Evolutionary conservation across 805 yeast species (phyloP).

Genomic region (Yamadazyma kitorensis): DNA sequence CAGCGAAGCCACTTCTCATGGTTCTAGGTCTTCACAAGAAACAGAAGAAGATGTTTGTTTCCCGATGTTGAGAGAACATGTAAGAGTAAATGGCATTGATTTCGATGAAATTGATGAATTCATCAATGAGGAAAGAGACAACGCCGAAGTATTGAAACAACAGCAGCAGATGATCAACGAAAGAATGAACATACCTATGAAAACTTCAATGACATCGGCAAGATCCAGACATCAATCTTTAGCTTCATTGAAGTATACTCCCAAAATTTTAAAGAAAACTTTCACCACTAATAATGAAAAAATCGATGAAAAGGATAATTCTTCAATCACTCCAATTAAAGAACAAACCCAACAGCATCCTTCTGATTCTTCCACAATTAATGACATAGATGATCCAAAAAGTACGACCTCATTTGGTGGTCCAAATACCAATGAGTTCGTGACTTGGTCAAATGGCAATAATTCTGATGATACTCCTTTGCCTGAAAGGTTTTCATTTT

Average conservation of each 20-base stretch:
- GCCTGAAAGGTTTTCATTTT: constrained; percentile 83
- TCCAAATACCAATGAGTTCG: constrained; percentile 9
- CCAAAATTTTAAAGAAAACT: constrained; percentile 30
- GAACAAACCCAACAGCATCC: constrained; percentile 7
- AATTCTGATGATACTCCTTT: constrained; percentile 7
- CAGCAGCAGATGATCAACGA: constrained; percentile 26
- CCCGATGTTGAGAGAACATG: constrained; percentile 74
- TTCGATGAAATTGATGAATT: constrained; percentile 88
- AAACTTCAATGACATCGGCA: constrained; percentile 7
- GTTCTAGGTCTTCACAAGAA: constrained; percentile 78
- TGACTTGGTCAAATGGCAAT: constrained; percentile 10
- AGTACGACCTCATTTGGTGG: not conserved
- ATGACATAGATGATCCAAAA: constrained; percentile 8
- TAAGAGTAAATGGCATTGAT: constrained; percentile 72
- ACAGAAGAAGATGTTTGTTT: constrained; percentile 98
- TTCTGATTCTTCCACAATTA: constrained; percentile 10
- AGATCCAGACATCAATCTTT: constrained; percentile 10
- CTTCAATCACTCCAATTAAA: constrained; percentile 1
- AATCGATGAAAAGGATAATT: not conserved
- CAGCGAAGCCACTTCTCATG: constrained; percentile 68
- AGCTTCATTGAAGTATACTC: constrained; percentile 65
- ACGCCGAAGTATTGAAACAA: constrained; percentile 26
- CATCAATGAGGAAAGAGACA: constrained; percentile 57
- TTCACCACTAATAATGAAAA: constrained; percentile 5
- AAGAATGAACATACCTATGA: constrained; percentile 11